phyloP scores from a whole-genome alignment of 2,329 filamentous ascomycete genomes.

The Ceratocystis papillata region DNA sequence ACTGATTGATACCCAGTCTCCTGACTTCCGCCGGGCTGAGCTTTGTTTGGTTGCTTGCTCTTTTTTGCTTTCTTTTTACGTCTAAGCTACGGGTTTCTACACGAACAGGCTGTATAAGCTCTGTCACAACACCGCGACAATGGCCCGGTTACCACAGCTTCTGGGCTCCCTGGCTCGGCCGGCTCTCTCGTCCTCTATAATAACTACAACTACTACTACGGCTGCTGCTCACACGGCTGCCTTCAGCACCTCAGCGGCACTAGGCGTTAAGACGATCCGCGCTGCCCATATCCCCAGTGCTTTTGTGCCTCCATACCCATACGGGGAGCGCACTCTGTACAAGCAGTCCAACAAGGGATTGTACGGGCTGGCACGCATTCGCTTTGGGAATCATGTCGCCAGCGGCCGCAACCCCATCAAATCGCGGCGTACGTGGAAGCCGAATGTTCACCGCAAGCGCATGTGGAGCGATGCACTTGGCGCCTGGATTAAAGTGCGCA shows the following conservation, averaged over 20 bases:
- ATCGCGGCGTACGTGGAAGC: slow-evolving; percentile 61
- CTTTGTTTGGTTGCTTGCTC: neutral
- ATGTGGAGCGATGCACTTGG: slow-evolving; percentile 55
- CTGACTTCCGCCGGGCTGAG: neutral
- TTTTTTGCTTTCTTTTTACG: neutral
- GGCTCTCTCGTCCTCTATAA: neutral
- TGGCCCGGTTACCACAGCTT: slow-evolving; percentile 12
- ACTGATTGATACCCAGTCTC: neutral
- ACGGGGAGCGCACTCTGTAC: slow-evolving; percentile 58
- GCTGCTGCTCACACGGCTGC: slow-evolving; percentile 4
- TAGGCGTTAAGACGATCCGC: slow-evolving; percentile 35
- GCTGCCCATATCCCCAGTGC: slow-evolving; percentile 38
- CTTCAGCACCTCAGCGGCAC: slow-evolving; percentile 34
- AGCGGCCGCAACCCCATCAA: slow-evolving; percentile 57
- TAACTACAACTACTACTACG: neutral
- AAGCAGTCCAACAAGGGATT: slow-evolving; percentile 71
- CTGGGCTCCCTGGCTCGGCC: slow-evolving; percentile 9
- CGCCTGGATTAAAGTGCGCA: slow-evolving; percentile 53
- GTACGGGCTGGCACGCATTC: slow-evolving; percentile 59
- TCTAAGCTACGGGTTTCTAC: neutral
- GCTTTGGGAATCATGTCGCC: slow-evolving; percentile 70
- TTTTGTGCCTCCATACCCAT: slow-evolving; percentile 58
- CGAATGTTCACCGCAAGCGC: slow-evolving; percentile 59
- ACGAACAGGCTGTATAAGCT: neutral
- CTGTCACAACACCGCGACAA: neutral